Conservation (phyloP, 371 early-diverging fungal genomes). For the Circinella umbellata region DNA sequence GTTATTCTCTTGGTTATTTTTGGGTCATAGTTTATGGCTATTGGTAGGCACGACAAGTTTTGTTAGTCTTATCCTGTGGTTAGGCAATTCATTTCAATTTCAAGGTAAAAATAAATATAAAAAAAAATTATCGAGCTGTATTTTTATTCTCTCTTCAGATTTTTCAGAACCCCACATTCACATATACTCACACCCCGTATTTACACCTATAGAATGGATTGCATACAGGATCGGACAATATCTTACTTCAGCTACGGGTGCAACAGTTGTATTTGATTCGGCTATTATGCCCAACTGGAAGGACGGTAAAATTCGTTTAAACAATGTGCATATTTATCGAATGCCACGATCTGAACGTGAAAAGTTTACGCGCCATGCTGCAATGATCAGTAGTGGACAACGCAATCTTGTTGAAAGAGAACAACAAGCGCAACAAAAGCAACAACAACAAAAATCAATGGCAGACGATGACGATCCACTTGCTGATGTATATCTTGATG, state of each 20-base stretch:
- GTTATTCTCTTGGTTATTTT: slow-evolving; percentile 87
- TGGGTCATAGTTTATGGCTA: slow-evolving; percentile 86
- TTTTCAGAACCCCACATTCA: no score
- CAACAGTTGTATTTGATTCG: slow-evolving; percentile 86
- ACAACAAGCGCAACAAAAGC: background rate
- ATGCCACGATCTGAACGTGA: slow-evolving; percentile 50
- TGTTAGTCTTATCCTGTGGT: slow-evolving; percentile 78
- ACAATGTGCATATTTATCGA: slow-evolving; percentile 74
- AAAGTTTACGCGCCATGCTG: slow-evolving; percentile 48
- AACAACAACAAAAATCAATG: background rate
- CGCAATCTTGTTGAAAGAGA: background rate
- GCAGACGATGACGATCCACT: slow-evolving; percentile 41
- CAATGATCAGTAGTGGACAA: slow-evolving; percentile 19
- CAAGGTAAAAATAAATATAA: slow-evolving; percentile 65
- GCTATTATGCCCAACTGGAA: slow-evolving; percentile 95
- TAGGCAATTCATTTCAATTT: slow-evolving; percentile 87
- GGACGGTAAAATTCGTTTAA: slow-evolving; percentile 86
- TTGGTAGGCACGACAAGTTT: slow-evolving; percentile 92
- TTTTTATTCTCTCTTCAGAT: no score
- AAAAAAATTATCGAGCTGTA: background rate
- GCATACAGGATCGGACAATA: slow-evolving; percentile 79
- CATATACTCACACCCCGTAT: background rate
- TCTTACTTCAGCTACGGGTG: slow-evolving; percentile 83
- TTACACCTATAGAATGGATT: slow-evolving; percentile 71
- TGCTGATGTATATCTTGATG: slow-evolving; percentile 45